Percentiles rank a stretch among this genome's conserved stretches.
phyloP scores from a whole-genome alignment of 768 basidiomycete species.

The Suillus luteus region DNA sequence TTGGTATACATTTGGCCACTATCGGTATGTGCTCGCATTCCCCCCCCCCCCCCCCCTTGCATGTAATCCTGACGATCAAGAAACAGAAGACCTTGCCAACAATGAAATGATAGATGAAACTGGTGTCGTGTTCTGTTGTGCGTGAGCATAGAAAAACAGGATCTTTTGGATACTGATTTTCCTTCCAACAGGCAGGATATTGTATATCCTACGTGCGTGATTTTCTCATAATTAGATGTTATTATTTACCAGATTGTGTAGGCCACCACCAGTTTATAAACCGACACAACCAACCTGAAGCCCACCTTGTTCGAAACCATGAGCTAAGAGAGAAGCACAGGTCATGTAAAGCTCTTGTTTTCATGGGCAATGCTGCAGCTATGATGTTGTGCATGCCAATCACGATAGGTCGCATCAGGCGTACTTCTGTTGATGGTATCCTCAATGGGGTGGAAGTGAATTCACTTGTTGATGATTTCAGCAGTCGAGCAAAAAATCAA shows the following conservation, averaged over 20 bases:
- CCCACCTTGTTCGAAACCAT: neutral
- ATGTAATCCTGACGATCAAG: neutral
- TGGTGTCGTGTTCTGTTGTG: neutral
- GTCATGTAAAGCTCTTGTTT: neutral
- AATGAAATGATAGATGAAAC: neutral
- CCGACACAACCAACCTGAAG: conserved; percentile 4
- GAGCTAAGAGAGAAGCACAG: neutral
- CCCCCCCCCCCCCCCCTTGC: too few species aligned
- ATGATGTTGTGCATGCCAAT: neutral
- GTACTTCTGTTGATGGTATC: neutral
- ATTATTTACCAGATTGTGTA: neutral
- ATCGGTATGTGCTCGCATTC: neutral
- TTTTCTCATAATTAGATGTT: too few species aligned
- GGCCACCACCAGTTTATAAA: conserved; percentile 4
- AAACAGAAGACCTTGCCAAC: neutral
- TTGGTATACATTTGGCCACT: neutral
- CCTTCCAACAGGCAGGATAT: too few species aligned
- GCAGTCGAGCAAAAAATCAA: neutral
- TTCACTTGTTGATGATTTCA: neutral
- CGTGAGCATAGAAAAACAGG: neutral
- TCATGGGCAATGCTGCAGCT: neutral
- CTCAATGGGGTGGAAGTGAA: neutral
- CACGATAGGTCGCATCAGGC: neutral
- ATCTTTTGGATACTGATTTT: too few species aligned
- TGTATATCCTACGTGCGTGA: too few species aligned